Evolutionary conservation across 2,329 filamentous ascomycete genomes (phyloP), one percentile per base, ranked within the genome.

Genomic region (Sporothrix pallida): DNA sequence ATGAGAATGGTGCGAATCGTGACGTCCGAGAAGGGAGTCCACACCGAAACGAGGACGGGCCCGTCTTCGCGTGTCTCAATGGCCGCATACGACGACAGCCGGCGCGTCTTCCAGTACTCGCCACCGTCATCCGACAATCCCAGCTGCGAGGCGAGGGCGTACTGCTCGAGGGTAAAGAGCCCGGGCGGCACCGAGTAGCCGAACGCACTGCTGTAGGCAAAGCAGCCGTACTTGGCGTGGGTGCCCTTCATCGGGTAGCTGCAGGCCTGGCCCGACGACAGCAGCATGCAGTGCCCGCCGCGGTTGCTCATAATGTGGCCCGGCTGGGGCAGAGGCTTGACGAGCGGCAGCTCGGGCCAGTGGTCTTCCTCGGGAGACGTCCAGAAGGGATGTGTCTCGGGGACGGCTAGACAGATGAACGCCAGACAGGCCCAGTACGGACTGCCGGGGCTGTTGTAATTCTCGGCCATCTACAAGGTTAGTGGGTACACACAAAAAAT

Each of bases 171-270:
- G 0, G 91, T 91, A 80, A 93, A 93, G 20, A 90, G 87, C 0
- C 93, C 92, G 0, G 92, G 92, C 0, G 92, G 92, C 0, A 94
- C 92, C 0, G 90, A 93, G 82, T 94, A 95, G 23, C 87, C 92
- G 80, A 93, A 95, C 0, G 91, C 88, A 71, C 91, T 90, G 78
- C 89, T 92, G 82, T 95, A 95, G 6, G 92, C 92, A 79, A 95
- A 94, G 74, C 89, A 88, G 65, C 92, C 92, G 80, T 95, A 95
- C 79, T 95, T 95, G 75, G 92, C 91, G 80, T 95, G 92, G 0
- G 92, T 93, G 72, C 91, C 92, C 81, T 93, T 93, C 85, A 95
- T 91, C 0, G 92, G 91, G 79, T 95, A 95, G 80, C 92, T 91
- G 81, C 92, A 95, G n/a, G 90, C 91, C 80, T 95, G 92, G 0